Percentiles rank a stretch among this genome's conserved stretches.
Conservation (phyloP, 805 yeast genomes). For the Saturnispora besseyi region DNA sequence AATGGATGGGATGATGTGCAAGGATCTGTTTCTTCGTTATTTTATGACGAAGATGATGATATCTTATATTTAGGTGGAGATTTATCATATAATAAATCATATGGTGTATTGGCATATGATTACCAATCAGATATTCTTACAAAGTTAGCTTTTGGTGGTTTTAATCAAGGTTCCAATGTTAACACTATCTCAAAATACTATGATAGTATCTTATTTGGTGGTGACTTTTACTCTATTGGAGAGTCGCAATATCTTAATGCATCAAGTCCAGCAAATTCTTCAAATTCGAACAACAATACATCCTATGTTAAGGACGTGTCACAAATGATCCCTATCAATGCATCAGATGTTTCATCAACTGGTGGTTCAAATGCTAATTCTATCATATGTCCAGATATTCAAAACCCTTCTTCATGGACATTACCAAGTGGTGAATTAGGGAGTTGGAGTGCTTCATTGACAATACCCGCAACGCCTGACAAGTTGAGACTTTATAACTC, state of each 20-base stretch:
- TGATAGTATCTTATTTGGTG: constrained; percentile 62
- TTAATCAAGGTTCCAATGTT: constrained; percentile 48
- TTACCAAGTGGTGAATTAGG: constrained; percentile 42
- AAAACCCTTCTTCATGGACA: constrained; percentile 39
- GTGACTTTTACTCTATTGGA: constrained; percentile 59
- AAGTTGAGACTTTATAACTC: constrained; percentile 68
- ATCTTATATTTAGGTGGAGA: constrained; percentile 76
- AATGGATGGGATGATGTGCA: constrained; percentile 22
- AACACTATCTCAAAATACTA: constrained; percentile 50
- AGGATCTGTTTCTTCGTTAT: constrained; percentile 37
- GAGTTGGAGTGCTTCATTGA: constrained; percentile 54
- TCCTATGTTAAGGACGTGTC: constrained; percentile 17
- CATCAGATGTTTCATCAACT: constrained; percentile 7
- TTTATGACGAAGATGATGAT: constrained; percentile 38
- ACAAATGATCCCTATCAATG: constrained; percentile 35
- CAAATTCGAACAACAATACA: constrained; percentile 19
- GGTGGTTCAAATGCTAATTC: constrained; percentile 25
- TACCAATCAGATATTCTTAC: constrained; percentile 31
- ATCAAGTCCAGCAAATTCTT: constrained; percentile 13
- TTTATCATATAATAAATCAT: constrained; percentile 40
- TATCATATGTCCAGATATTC: constrained; percentile 49
- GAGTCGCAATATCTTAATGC: constrained; percentile 32
- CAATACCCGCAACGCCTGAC: constrained; percentile 52
- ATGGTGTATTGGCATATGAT: constrained; percentile 62
- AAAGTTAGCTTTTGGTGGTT: constrained; percentile 67